These are phyloP conservation scores for Umbelopsis isabellina DNA, from an alignment of 192 early-diverging fungal genomes.

Conservation along the genomic window DNA sequence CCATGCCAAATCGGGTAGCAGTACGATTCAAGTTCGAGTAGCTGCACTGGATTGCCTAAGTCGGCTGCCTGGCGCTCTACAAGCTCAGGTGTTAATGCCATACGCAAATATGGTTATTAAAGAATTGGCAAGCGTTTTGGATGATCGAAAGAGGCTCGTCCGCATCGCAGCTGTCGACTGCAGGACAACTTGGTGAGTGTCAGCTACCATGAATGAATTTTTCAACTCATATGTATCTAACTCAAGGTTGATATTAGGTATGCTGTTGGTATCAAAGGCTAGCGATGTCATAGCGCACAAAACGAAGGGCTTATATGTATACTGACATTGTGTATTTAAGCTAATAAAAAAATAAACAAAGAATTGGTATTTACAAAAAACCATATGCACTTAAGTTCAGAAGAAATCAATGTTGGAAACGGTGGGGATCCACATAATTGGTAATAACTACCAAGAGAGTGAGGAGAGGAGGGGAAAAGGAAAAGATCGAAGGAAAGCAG, in stretches of 20 bases:
- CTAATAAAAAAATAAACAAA: not conserved
- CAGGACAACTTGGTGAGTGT: conserved; percentile 75
- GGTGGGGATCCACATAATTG: not conserved
- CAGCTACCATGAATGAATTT: too few relatives aligned
- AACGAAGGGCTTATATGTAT: too few relatives aligned
- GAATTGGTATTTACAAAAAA: conserved; percentile 27
- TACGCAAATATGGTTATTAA: conserved; percentile 65
- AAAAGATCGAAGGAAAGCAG: too few relatives aligned
- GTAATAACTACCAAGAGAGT: not conserved
- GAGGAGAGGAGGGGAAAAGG: not conserved
- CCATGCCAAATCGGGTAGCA: not conserved
- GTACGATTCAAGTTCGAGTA: conserved; percentile 54
- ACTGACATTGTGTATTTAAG: too few relatives aligned
- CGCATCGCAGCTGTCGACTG: conserved; percentile 85
- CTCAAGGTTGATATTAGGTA: not conserved
- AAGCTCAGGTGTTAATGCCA: conserved; percentile 58
- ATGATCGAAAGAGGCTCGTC: conserved; percentile 90
- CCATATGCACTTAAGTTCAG: not conserved
- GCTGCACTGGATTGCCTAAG: conserved; percentile 69
- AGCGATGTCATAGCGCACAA: not conserved
- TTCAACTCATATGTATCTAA: too few relatives aligned
- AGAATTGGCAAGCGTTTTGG: conserved; percentile 67
- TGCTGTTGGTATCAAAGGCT: not conserved
- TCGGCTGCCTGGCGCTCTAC: conserved; percentile 59
- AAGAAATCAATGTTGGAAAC: not conserved